Evolutionary conservation across 225 moss, liverwort and hornwort genomes (phyloP).

Genomic region (Pleurozium schreberi): DNA sequence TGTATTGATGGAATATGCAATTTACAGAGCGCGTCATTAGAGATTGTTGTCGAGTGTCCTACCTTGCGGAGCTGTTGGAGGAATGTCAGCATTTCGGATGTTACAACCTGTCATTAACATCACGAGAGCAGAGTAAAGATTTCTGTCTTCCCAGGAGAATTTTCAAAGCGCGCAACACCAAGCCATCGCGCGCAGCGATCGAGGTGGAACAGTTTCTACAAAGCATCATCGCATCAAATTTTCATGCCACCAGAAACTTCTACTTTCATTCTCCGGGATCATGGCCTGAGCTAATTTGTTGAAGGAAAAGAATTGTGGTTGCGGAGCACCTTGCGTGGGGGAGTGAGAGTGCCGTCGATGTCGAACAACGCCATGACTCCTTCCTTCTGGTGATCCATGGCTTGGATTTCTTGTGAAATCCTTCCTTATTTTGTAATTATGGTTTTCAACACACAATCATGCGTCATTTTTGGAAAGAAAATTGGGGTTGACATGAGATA

Average conservation of each 20-base stretch:
- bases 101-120: background rate
- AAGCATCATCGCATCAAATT: background rate
- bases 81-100: conserved; percentile 42
- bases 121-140: background rate
- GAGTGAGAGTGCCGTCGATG: conserved; percentile 83
- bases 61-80: conserved; percentile 79
- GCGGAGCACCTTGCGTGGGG: conserved; percentile 38
- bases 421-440: background rate
- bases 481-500: too few relatives aligned
- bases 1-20: background rate
- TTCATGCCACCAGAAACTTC: background rate
- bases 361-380: conserved; percentile 68
- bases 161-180: background rate
- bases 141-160: background rate
- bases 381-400: conserved; percentile 16
- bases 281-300: too few relatives aligned
- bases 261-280: background rate
- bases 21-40: background rate
- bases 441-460: background rate
- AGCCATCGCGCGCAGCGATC: too few relatives aligned
- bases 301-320: background rate
- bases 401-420: background rate
- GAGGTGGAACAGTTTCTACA: background rate
- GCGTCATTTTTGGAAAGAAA: background rate
- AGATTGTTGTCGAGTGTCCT: background rate